Evolutionary conservation across 116 monocot species (phyloP), one percentile per base, ranked within the genome.

Genomic region (Cymodocea nodosa): DNA sequence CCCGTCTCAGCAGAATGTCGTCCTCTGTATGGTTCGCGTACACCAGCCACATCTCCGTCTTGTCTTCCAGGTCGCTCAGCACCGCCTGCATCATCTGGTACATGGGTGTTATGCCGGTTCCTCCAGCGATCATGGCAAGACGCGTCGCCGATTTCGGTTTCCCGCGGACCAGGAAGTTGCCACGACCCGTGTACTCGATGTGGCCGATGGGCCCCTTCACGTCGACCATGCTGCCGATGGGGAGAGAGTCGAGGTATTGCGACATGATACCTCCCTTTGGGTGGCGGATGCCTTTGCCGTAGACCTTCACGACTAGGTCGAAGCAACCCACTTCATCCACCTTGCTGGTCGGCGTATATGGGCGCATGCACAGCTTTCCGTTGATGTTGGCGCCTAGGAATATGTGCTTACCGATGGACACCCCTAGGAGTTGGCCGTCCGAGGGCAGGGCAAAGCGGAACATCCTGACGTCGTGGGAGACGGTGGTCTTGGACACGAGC

Each of bases 1-100:
- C 87, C 40, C 83, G 84, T 63, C 78, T 51, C 52, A 94, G 70
- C 52, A 94, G 73, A 22, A 94, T 76, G 51, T 94, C 94, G 11
- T 80, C 94, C 74, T 89, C 84, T 15, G 79, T 82, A 54, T 81
- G 63, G 73, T 84, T 89, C 13, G 84, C 90, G 56, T 89, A 94
- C 11, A 94, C 87, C 51, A 94, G 35, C 48, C 77, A 72, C 82
- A 89, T 89, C 71, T 87, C 84, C 4, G 87, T 87, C 12, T 24
- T 50, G 68, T 94, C 94, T 37, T 74, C 79, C 5, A 76, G 77
- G 66, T 94, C 84, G 6, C 68, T 57, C 23, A 90, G 66, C 76
- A 90, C 82, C 4, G 90, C 84, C 79, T 86, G 90, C 51, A 94
- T 87, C 56, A 94, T 77, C 73, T 89, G 90, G 50, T 81, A 94